Base-by-base conservation (phyloP, 192 early-diverging fungal species). In the Linnemannia elongata region DNA sequence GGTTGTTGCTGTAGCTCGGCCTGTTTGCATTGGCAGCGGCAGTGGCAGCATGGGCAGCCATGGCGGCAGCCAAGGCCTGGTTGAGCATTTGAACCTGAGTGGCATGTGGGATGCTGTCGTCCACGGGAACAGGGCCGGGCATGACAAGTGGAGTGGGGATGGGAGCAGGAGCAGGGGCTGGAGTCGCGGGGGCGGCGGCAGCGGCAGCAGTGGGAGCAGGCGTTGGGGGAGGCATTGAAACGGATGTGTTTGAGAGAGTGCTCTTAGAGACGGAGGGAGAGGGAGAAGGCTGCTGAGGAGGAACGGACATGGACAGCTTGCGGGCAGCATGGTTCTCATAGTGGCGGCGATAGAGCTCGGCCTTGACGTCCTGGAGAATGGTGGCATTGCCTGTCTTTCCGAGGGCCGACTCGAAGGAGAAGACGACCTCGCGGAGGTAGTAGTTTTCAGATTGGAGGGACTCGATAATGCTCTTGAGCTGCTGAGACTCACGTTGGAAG, bases 341-440 rank as follows among this genome's bases (percentile, higher is more conserved):
- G 60, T 87, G 85, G 52, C 85, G 85, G 20, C 85, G 73, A 35
- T 87, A 87, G 85, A 87, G 85, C 80, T 87, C 85, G 10, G 80
- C 85, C 76, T 87, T 87, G 63, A 87, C 85, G 39, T 87, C 85
- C 75, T 87, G 85, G 30, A 87, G 42, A 33, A 87, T 69, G 9
- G 70, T 69, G 12, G 83, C 72, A 27, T 85, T 85, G 10, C 82
- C 88, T 17, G 79, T 78, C 83, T 89, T 83, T 73, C 75, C 80
- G 2, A 91, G 77, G 1, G 83, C 85, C 8, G 79, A 83, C 80
- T 93, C 90, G 47, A 92, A 87, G 22, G 85, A 89, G 15, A 91
- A 77, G 38, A 89, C 76, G 10, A 92, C 72, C 66, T 88, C 88
- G 68, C 89, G 90, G 39, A 90, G 76, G 57, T 91, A 92, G 63